A percentile compares a stretch with the other conserved stretches of the same genome.
Conservation (phyloP, 2,329 filamentous ascomycete genomes). For the Torrubiella hemipterigena region DNA sequence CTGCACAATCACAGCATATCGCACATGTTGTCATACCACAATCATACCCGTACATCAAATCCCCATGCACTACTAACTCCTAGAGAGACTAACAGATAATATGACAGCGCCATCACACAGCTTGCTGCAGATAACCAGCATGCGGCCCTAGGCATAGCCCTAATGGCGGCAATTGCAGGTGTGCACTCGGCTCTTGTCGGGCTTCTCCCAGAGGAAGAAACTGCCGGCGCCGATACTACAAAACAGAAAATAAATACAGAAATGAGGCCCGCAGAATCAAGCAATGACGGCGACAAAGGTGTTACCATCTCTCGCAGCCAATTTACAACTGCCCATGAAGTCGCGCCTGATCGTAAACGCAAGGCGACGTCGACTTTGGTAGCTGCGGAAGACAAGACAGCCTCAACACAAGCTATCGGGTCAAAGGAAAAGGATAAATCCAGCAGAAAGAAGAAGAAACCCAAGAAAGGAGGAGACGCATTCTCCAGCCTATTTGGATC, state of each 20-base stretch:
- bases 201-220: slow-evolving; percentile 15
- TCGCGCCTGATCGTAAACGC: too few species aligned
- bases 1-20: background rate
- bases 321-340: too few species aligned
- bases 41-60: slow-evolving; percentile 21
- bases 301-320: slow-evolving; percentile 17
- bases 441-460: slow-evolving; percentile 40
- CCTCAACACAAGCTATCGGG: too few species aligned
- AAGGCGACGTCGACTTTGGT: slow-evolving; percentile 24
- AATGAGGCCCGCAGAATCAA: background rate
- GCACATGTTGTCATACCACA: slow-evolving; percentile 19
- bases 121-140: slow-evolving; percentile 63
- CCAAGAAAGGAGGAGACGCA: slow-evolving; percentile 46
- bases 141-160: slow-evolving; percentile 55
- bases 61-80: background rate
- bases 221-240: background rate
- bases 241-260: background rate
- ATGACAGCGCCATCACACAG: slow-evolving; percentile 49
- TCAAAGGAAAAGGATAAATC: slow-evolving; percentile 24
- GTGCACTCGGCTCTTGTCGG: slow-evolving; percentile 32
- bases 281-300: slow-evolving; percentile 13
- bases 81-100: background rate
- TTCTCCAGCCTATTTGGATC: slow-evolving; percentile 64
- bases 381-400: slow-evolving; percentile 9
- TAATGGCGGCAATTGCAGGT: slow-evolving; percentile 53